Percentiles rank a stretch among this genome's conserved stretches.
Evolutionary conservation across 1,284 basidiomycete species (phyloP).

Genomic region (Tilletia walkeri): DNA sequence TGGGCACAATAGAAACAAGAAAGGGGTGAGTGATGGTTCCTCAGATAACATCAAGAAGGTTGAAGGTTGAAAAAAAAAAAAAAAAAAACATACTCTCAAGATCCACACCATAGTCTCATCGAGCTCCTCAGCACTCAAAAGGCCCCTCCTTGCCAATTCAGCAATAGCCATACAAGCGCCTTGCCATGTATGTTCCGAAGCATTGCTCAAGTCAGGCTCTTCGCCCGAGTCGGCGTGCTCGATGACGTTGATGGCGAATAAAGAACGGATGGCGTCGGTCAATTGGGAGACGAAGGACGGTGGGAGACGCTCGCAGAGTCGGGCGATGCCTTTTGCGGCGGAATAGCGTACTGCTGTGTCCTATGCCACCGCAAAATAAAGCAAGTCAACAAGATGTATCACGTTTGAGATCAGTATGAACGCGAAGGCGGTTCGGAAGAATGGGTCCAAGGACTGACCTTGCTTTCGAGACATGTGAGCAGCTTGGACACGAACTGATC

Average conservation of each 20-base stretch:
- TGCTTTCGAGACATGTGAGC: conserved; percentile 69
- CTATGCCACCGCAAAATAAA: conserved; percentile 57
- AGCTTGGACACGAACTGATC: conserved; percentile 75
- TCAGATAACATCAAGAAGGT: background rate
- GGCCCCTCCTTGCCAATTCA: conserved; percentile 79
- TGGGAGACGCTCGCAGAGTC: conserved; percentile 78
- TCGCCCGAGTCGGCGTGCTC: conserved; percentile 59
- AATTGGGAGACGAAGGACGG: conserved; percentile 74
- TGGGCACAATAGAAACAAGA: conserved; percentile 51
- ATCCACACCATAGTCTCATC: conserved; percentile 21
- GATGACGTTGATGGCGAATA: conserved; percentile 66
- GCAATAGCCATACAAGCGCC: conserved; percentile 89
- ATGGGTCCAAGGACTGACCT: conserved; percentile 60
- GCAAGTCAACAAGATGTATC: no score
- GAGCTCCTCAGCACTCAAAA: conserved; percentile 54
- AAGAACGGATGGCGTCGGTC: conserved; percentile 71
- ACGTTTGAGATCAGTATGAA: conserved; percentile 16
- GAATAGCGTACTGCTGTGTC: conserved; percentile 95
- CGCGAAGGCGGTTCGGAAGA: background rate
- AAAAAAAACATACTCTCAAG: background rate
- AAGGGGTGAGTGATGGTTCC: background rate
- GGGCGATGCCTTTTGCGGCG: conserved; percentile 85
- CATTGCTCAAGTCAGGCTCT: conserved; percentile 66
- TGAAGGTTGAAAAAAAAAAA: background rate
- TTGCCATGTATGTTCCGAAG: conserved; percentile 82